These are phyloP conservation scores for Nannochloris sp. DNA, from an alignment of 139 green algal species.

Conservation along the genomic window DNA sequence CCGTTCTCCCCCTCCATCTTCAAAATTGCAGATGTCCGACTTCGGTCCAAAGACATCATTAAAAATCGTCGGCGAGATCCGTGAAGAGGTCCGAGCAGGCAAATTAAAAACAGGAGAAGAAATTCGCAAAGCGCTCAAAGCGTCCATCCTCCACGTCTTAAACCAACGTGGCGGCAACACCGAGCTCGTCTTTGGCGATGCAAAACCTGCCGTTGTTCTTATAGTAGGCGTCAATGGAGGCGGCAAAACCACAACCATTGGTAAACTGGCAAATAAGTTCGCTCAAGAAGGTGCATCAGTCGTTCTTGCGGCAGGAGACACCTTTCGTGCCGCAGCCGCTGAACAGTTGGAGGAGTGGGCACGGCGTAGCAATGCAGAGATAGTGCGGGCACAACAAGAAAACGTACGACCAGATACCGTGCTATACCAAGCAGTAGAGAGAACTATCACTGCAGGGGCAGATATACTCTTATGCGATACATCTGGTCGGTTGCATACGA, in stretches of 20 bases:
- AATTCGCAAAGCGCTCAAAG: conserved; percentile 30
- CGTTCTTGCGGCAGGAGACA: conserved; percentile 90
- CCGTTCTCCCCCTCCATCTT: not conserved
- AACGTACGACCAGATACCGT: conserved; percentile 32
- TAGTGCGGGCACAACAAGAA: conserved; percentile 21
- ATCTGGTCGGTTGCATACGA: conserved; percentile 89
- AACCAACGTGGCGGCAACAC: conserved; percentile 9
- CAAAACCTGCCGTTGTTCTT: conserved; percentile 60
- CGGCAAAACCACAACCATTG: conserved; percentile 96
- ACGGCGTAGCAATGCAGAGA: conserved; percentile 48
- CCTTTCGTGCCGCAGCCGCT: conserved; percentile 87
- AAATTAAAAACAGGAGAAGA: conserved; percentile 53
- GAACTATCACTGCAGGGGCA: conserved; percentile 18
- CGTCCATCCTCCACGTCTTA: conserved; percentile 38
- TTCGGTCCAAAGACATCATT: conserved; percentile 85
- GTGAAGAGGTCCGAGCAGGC: conserved; percentile 55
- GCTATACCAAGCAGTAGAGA: conserved; percentile 31
- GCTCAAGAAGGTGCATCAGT: conserved; percentile 43
- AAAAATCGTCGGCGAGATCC: conserved; percentile 76
- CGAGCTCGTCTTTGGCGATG: conserved; percentile 35
- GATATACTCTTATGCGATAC: conserved; percentile 93
- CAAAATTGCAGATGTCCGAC: conserved; percentile 58
- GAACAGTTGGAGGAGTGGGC: conserved; percentile 94
- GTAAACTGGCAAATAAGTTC: conserved; percentile 82
- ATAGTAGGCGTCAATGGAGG: conserved; percentile 96